Evolutionary conservation across 2,329 filamentous ascomycete genomes (phyloP).

Genomic region (Diaporthe citri): DNA sequence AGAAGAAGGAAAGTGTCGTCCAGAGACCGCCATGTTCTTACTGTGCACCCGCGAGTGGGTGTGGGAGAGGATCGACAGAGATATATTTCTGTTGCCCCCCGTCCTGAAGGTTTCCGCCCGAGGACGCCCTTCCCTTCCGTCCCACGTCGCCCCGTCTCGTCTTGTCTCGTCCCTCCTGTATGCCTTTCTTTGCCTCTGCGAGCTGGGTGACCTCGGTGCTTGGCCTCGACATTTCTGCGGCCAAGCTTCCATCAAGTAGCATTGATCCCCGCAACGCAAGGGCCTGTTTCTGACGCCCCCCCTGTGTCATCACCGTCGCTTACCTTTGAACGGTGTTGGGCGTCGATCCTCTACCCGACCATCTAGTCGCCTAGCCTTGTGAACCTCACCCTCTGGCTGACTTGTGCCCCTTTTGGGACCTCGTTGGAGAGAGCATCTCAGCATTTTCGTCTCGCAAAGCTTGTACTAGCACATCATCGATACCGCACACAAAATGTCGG

Average conservation of each 20-base stretch:
- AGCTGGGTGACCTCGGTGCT: conserved; percentile 14
- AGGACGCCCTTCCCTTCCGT: conserved; percentile 29
- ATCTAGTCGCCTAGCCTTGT: neutral
- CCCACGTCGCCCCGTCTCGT: conserved; percentile 30
- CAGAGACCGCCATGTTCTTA: conserved; percentile 23
- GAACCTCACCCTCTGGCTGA: neutral
- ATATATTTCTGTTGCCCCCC: conserved; percentile 39
- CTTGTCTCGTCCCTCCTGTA: conserved; percentile 18
- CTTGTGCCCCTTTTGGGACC: neutral
- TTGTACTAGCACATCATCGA: conserved; percentile 8
- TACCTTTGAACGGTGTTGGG: conserved; percentile 1
- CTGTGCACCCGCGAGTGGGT: conserved; percentile 3
- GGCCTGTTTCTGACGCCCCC: neutral
- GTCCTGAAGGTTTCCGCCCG: conserved; percentile 5
- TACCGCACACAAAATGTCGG: conserved; percentile 32
- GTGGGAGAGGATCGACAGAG: conserved; percentile 30
- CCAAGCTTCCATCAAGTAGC: conserved; percentile 10
- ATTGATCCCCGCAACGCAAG: conserved; percentile 20
- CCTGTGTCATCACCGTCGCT: conserved; percentile 26
- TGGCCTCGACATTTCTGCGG: neutral
- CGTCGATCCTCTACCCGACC: neutral
- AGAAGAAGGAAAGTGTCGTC: neutral
- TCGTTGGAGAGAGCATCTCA: neutral
- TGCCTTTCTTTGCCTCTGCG: neutral
- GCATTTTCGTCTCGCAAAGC: neutral